Conservation (phyloP, 805 yeast genomes). For the Lachancea dasiensis region DNA sequence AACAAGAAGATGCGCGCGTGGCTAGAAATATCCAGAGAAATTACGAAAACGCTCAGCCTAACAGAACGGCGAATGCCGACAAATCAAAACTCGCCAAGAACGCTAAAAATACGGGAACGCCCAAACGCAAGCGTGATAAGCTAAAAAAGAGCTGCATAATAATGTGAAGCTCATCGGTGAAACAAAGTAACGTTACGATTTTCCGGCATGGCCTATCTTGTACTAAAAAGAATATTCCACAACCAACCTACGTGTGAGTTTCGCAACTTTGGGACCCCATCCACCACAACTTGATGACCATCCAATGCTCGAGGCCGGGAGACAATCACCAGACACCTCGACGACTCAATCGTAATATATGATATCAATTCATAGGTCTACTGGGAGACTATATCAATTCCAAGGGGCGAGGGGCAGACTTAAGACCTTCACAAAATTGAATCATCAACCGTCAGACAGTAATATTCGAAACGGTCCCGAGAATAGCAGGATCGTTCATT, state of each 20-base stretch:
- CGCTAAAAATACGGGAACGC: constrained; percentile 11
- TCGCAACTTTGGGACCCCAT: too few species aligned
- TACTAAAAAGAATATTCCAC: too few species aligned
- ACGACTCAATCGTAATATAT: too few species aligned
- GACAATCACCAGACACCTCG: too few species aligned
- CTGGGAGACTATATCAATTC: too few species aligned
- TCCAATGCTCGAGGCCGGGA: too few species aligned
- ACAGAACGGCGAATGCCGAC: constrained; percentile 8
- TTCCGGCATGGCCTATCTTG: background rate
- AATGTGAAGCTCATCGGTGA: constrained; percentile 11
- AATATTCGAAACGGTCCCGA: background rate
- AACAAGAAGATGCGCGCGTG: constrained; percentile 48
- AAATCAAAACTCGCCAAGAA: constrained; percentile 5
- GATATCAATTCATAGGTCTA: too few species aligned
- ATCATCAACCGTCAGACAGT: background rate
- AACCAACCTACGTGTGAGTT: too few species aligned
- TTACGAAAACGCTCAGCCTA: constrained; percentile 15
- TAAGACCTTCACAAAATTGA: constrained; percentile 1
- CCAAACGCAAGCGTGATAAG: constrained; percentile 11
- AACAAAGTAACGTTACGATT: background rate
- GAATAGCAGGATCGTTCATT: background rate
- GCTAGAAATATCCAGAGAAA: constrained; percentile 42
- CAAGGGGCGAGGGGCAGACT: constrained; percentile 1
- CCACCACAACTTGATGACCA: too few species aligned
- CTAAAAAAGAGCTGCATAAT: constrained; percentile 16